A percentile compares a stretch with the other conserved stretches of the same genome.
Evolutionary conservation across 2,329 filamentous ascomycete genomes (phyloP).

Genomic region (Monilinia laxa): DNA sequence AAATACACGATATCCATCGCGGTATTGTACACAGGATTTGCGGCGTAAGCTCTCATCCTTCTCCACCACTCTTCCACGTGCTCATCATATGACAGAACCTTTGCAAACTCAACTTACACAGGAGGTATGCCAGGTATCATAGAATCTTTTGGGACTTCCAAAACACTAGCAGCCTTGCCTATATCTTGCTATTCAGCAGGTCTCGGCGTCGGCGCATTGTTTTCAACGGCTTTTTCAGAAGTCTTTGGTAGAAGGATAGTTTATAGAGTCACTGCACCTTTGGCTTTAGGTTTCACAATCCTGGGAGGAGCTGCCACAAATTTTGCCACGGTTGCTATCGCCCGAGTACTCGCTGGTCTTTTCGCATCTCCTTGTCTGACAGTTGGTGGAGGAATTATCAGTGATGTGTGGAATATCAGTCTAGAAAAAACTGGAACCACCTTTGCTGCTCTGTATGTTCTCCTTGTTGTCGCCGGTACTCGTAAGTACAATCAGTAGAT

Average conservation of each 20-base stretch:
- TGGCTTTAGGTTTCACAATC: constrained; percentile 25
- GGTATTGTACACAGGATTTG: constrained; percentile 17
- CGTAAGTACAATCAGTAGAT: background rate
- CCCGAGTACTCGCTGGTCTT: constrained; percentile 23
- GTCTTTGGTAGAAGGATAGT: constrained; percentile 23
- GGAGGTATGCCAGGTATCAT: constrained; percentile 21
- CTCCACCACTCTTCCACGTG: background rate
- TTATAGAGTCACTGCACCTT: constrained; percentile 21
- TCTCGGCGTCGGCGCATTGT: constrained; percentile 25
- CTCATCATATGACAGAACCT: constrained; percentile 20
- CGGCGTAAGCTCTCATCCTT: background rate
- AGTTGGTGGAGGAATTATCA: constrained; percentile 23
- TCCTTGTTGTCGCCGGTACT: constrained; percentile 21
- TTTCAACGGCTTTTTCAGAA: constrained; percentile 23
- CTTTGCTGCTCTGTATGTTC: constrained; percentile 23
- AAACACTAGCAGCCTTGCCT: constrained; percentile 23
- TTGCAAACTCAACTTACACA: constrained; percentile 24
- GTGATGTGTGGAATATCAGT: constrained; percentile 27
- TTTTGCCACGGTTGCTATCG: constrained; percentile 14
- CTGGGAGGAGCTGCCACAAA: constrained; percentile 18
- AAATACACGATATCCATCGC: constrained; percentile 17
- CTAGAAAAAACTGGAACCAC: constrained; percentile 24
- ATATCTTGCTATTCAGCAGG: constrained; percentile 24
- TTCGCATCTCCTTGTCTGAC: constrained; percentile 22
- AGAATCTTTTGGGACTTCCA: constrained; percentile 10